A percentile compares a stretch with the other conserved stretches of the same genome.
These are phyloP conservation scores for Fraxinus americana DNA, from an alignment of 257 asterid genomes.

Conservation along the genomic window DNA sequence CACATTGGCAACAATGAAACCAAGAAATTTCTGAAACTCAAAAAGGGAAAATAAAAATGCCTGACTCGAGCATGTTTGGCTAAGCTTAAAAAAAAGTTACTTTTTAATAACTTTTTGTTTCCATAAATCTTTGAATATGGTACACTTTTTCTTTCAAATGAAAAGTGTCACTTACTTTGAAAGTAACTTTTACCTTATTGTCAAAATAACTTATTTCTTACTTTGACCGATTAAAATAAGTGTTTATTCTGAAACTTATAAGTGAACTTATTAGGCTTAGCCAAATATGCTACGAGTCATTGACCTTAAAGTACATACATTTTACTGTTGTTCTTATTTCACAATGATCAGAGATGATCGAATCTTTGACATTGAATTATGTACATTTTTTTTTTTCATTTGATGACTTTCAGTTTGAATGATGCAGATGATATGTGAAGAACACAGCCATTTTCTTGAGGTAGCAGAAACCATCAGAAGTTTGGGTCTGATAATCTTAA, in stretches of 20 bases:
- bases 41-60: conserved; percentile 9
- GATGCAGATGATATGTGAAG: conserved; percentile 76
- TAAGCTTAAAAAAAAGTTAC: neutral
- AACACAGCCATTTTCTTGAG: conserved; percentile 77
- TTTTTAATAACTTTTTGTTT: neutral
- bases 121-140: neutral
- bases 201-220: no score
- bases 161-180: no score
- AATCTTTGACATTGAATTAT: neutral
- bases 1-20: conserved; percentile 10
- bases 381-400: conserved; percentile 11
- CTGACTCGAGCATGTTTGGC: conserved; percentile 7
- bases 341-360: no score
- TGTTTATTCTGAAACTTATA: no score
- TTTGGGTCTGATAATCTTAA: conserved; percentile 77
- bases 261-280: no score
- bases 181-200: no score
- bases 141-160: no score
- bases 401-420: conserved; percentile 12
- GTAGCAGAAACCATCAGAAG: conserved; percentile 78
- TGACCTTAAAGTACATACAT: no score
- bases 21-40: neutral
- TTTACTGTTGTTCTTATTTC: no score
- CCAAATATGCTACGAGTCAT: no score
- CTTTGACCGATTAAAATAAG: no score